Conservation (phyloP, 106 monocot genomes). For the Ottelia alismoides region DNA sequence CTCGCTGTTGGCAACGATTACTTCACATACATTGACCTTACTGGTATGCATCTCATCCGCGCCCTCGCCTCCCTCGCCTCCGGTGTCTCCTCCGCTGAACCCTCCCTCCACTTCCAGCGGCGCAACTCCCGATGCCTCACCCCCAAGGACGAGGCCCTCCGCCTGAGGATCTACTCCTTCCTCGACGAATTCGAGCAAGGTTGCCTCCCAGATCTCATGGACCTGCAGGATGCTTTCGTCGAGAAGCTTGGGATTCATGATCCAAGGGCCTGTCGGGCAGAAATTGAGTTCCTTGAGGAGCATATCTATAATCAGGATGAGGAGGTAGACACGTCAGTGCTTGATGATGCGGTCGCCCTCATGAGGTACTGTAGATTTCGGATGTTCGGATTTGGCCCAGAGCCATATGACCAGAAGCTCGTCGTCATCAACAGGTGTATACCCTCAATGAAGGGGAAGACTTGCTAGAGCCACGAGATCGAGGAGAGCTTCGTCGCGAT, state of each 20-base stretch:
- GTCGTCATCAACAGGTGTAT: too few relatives aligned
- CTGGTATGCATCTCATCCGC: conserved; percentile 25
- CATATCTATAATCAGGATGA: conserved; percentile 46
- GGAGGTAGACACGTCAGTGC: conserved; percentile 27
- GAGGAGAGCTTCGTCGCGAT: too few relatives aligned
- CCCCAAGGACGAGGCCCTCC: conserved; percentile 29
- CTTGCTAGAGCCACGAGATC: conserved; percentile 21
- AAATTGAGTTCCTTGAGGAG: conserved; percentile 73
- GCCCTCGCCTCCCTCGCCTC: conserved; percentile 20
- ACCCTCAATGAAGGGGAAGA: background rate
- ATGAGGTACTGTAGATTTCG: conserved; percentile 47
- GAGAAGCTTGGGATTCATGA: conserved; percentile 27
- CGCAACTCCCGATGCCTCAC: conserved; percentile 26
- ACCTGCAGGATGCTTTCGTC: conserved; percentile 31
- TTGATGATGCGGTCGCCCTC: conserved; percentile 44
- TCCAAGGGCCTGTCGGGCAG: conserved; percentile 16
- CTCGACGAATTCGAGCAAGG: conserved; percentile 37
- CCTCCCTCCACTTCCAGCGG: conserved; percentile 17
- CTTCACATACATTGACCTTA: conserved; percentile 37
- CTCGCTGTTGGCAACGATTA: conserved; percentile 34
- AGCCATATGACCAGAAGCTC: too few relatives aligned
- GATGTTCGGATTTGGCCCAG: conserved; percentile 26
- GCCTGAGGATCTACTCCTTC: conserved; percentile 32
- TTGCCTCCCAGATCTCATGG: conserved; percentile 17
- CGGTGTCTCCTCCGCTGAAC: conserved; percentile 5